Evolutionary conservation across 495 filamentous ascomycete species (phyloP), one percentile per base, ranked within the genome.

Genomic region (Pyrenopolyporus hunteri): DNA sequence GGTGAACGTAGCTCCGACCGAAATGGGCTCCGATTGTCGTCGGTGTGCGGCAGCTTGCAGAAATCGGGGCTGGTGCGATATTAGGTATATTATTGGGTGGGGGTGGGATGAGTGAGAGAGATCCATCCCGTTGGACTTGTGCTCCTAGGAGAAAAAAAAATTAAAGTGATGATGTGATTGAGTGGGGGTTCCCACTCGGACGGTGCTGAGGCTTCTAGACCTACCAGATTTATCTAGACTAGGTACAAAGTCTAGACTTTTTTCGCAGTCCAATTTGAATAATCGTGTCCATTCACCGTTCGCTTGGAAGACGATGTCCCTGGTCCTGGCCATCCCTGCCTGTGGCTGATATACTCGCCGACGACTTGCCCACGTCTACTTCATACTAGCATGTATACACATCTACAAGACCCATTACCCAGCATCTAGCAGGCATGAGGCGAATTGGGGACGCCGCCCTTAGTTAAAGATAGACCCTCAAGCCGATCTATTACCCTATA

Each of bases 91-190:
- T n/a, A n/a, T n/a, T n/a, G n/a, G n/a, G n/a, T 49, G 54, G 62
- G 56, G 62, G 43, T 25, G 22, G 10, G 11, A 6, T 26, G 35
- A 26, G 19, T 29, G 8, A 8, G 9, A 20, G 19, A 31, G 0
- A 1, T 50, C 14, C 37, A 29, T 29, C n/a, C n/a, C 14, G 19
- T 37, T 46, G 46, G 39, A 13, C n/a, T n/a, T n/a, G n/a, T n/a
- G n/a, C n/a, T n/a, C n/a, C n/a, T n/a, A 39, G 14, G n/a, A 14
- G 35, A 39, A 39, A 56, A 19, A 50, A 50, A 19, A 46, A 61
- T 7, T 3, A 40, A 45, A 64, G 44, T 20, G 37, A 60, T 60
- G 62, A 65, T 59, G 62, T 52, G 62, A 59, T 65, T 28, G 26
- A 40, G 56, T 60, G 56, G 62, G 62, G 62, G 62, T 36, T 53